Conservation (phyloP, 495 filamentous ascomycete genomes). For the Annulohypoxylon bovei region DNA sequence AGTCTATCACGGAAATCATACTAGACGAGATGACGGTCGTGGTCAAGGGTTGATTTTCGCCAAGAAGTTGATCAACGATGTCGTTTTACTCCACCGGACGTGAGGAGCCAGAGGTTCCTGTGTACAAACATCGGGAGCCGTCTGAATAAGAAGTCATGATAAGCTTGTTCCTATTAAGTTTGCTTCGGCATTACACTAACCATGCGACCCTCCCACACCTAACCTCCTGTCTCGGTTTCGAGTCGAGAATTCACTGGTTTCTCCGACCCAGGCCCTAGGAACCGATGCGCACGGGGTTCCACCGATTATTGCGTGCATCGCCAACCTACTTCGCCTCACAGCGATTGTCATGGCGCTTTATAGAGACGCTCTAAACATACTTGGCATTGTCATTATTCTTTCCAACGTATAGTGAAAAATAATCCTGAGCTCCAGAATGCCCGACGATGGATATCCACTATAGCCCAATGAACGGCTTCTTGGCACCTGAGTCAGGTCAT, state of each 20-base stretch:
- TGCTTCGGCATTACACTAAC: constrained; percentile 19
- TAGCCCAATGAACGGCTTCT: background rate
- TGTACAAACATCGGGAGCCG: background rate
- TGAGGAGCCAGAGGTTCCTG: background rate
- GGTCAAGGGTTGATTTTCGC: background rate
- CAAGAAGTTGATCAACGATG: background rate
- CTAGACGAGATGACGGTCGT: background rate
- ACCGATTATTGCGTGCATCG: background rate
- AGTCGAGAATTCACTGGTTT: background rate
- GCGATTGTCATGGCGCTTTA: constrained; percentile 9
- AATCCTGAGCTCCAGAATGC: background rate
- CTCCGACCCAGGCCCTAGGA: background rate
- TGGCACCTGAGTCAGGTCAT: background rate
- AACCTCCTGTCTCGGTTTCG: constrained; percentile 14
- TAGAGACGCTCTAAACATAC: background rate
- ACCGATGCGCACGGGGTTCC: background rate
- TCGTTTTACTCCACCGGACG: constrained; percentile 11
- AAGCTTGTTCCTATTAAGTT: constrained; percentile 26
- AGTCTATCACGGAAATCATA: background rate
- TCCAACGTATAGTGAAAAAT: background rate
- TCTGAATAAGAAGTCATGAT: constrained; percentile 18
- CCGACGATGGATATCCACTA: background rate
- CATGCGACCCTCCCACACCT: constrained; percentile 12
- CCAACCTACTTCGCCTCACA: constrained; percentile 5
- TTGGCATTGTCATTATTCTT: background rate